Evolutionary conservation across 768 basidiomycete species (phyloP), one percentile per base, ranked within the genome.

Genomic region (Boletus rubescentipes): DNA sequence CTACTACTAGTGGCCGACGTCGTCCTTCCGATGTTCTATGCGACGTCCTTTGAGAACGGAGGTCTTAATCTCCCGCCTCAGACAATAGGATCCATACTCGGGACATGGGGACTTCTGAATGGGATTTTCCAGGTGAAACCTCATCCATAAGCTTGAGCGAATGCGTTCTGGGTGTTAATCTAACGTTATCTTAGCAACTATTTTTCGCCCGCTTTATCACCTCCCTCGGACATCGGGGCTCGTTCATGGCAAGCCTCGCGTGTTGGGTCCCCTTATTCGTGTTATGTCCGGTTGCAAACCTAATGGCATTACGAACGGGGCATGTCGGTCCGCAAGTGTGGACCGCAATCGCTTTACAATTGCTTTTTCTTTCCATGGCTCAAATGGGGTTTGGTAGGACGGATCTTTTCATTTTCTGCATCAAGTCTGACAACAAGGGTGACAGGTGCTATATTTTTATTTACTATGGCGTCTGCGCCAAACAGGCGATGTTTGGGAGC

Each of bases 401-500:
- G 7, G 14, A 39, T 39, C 20, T 14, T 12, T 15, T 21, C 1
- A 14, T 39, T 39, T 39, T 21, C 20, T 14, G 12, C 39, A 21
- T 20, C 12, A 23, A 23, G 41, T 42, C 41, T 42, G 12, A 39
- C 20, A 9, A 39, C 38, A n/a, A 42, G 41, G 0, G 23, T 16
- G 23, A 29, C 26, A 42, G 41, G 41, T 10, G 23, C 41, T 9
- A 42, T 42, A 15, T 42, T 42, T 26, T 74, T n/a, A n/a, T n/a
- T n/a, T n/a, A n/a, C n/a, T n/a, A n/a, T n/a, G n/a, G n/a, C n/a
- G n/a, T n/a, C 85, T 18, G 72, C 86, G 1, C 85, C 86, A 11
- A 85, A 85, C 59, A 75, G 74, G 43, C 77, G 80, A 26, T 79
- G 82, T 7, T 73, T 87, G 10, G 86, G 85, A 34, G 79, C 84